These are phyloP conservation scores for Ceratonia siliqua DNA, from an alignment of 306 rosid genomes.

Conservation along the genomic window DNA sequence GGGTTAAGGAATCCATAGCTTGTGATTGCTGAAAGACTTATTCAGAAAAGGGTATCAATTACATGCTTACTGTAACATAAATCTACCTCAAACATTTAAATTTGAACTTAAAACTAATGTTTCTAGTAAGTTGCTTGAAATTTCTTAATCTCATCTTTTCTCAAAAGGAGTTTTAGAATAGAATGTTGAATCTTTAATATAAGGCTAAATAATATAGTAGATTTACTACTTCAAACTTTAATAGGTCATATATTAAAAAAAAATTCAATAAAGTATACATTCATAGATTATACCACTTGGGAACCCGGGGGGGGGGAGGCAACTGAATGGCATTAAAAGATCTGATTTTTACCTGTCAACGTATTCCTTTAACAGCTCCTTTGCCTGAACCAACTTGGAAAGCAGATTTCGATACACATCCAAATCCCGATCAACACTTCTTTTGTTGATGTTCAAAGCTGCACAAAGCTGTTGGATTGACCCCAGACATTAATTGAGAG, in stretches of 20 bases:
- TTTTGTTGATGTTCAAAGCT: conserved; percentile 69
- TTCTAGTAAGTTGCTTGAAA: background rate
- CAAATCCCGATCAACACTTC: conserved; percentile 86
- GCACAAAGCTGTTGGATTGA: conserved; percentile 68
- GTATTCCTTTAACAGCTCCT: conserved; percentile 85
- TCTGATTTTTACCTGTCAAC: conserved; percentile 68
- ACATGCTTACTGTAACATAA: background rate
- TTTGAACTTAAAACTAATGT: background rate
- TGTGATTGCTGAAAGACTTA: background rate
- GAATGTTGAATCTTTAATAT: background rate
- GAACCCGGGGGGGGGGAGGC: background rate
- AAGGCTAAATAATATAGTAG: background rate
- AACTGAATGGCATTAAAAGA: conserved; percentile 9
- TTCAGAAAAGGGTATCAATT: background rate
- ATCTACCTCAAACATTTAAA: background rate
- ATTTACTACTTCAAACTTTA: conserved; percentile 5
- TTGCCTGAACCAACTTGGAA: conserved; percentile 95
- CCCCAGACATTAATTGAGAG: conserved; percentile 32
- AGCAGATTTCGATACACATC: conserved; percentile 88
- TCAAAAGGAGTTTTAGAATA: background rate
- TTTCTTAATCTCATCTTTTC: background rate
- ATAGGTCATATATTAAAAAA: background rate
- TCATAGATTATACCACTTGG: background rate
- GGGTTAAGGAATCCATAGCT: conserved; percentile 5
- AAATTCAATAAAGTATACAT: background rate